Base-by-base conservation (phyloP, 805 yeast species). In the Tetrapisispora fleetii region DNA sequence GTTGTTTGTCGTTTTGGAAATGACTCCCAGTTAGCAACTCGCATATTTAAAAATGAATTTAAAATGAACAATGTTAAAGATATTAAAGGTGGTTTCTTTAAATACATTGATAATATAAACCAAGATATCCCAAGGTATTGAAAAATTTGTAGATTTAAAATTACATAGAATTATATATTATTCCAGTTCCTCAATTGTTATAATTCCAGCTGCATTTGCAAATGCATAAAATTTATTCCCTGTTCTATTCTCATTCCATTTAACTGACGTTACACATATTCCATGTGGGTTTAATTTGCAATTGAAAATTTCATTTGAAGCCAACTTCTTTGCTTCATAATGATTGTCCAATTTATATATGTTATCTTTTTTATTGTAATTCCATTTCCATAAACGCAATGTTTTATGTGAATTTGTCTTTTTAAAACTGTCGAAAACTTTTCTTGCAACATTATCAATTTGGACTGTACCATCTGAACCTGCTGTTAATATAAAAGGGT, bases 1-100 rank as follows among this genome's bases (percentile, higher is more conserved):
- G 84, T 88, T 0, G 71, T 91, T 18, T 93, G 99, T 65, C 73
- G 97, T 32, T 81, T 74, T 59, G 99, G 99, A 10, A 89, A 87
- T 63, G 98, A 93, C 62, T 90, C 98, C 0, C 89, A 85, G 58
- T 64, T 79, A 17, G 95, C 96, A 0, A 81, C 85, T 1, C 65
- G 72, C 48, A 66, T 72, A 40, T 64, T 90, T 42, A 70, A 74
- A 45, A 77, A 76, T 22, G 70, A 72, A 1, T 69, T 76, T 41
- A 78, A 79, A 0, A 65, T 78, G 17, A 49, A 58, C 0, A 64
- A 75, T 18, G 86, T 79, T 0, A 74, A 67, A 46, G 96, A 91
- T 61, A 71, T 91, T 5, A 69, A 62, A 11, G 98, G 98, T 1
- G 99, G 99, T 0, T 67, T 89, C 22, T 69, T 72, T 47, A 74